phyloP scores from a whole-genome alignment of 1,284 basidiomycete species.

The Farysia itapuensis region DNA sequence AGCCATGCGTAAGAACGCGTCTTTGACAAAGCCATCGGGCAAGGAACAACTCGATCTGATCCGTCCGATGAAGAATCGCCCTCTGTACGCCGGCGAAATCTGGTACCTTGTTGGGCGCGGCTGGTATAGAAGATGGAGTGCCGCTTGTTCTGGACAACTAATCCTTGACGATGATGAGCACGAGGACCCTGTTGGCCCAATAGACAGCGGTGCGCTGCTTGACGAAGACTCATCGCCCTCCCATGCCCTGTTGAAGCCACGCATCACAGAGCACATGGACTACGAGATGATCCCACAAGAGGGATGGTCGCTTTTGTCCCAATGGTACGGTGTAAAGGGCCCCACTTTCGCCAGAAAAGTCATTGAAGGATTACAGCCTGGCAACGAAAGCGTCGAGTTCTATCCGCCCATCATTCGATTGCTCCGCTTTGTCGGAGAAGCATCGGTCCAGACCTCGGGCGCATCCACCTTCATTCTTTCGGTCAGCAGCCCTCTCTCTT shows the following conservation, averaged over 20 bases:
- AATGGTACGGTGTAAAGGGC: constrained; percentile 72
- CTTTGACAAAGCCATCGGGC: neutral
- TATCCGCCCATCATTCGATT: constrained; percentile 73
- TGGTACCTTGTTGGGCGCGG: constrained; percentile 74
- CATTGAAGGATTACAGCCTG: constrained; percentile 61
- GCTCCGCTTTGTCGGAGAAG: constrained; percentile 61
- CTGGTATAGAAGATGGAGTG: constrained; percentile 76
- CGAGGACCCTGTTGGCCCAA: constrained; percentile 70
- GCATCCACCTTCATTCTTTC: constrained; percentile 32
- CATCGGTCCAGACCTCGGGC: constrained; percentile 42
- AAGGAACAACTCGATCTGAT: constrained; percentile 17
- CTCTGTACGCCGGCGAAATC: constrained; percentile 68
- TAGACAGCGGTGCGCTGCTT: constrained; percentile 72
- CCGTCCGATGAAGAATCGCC: constrained; percentile 28
- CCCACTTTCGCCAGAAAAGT: constrained; percentile 70
- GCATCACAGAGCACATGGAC: constrained; percentile 71
- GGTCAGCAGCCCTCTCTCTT: constrained; percentile 39
- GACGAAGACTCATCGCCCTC: constrained; percentile 56
- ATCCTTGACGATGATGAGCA: constrained; percentile 70
- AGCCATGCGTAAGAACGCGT: no score
- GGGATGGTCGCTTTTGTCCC: constrained; percentile 71
- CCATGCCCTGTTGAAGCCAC: constrained; percentile 41
- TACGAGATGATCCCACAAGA: constrained; percentile 75
- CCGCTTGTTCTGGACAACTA: constrained; percentile 69
- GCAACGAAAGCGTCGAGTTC: constrained; percentile 72